Percentiles rank a stretch among this genome's conserved stretches.
These are phyloP conservation scores for Rhododendron simsii DNA, from an alignment of 148 eudicot genomes.

Conservation along the genomic window DNA sequence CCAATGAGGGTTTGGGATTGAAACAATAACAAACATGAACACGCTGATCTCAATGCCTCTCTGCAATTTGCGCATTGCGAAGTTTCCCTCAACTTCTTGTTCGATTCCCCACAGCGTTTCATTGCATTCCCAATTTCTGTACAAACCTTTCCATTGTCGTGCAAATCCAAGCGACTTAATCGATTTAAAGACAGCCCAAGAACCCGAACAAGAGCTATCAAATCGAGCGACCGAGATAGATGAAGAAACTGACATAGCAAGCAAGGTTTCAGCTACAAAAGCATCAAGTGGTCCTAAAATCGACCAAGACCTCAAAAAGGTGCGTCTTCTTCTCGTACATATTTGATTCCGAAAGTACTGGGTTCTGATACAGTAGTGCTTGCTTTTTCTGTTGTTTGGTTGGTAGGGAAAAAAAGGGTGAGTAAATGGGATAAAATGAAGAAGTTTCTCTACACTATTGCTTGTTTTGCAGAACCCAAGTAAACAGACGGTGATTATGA, in stretches of 20 bases:
- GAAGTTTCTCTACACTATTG: too few relatives aligned
- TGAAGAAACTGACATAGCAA: neutral
- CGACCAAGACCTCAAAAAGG: conserved; percentile 73
- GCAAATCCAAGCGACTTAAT: conserved; percentile 5
- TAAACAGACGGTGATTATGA: too few relatives aligned
- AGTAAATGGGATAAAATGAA: too few relatives aligned
- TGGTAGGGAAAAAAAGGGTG: too few relatives aligned
- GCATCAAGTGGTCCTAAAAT: conserved; percentile 24
- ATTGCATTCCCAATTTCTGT: neutral
- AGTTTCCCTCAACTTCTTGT: neutral
- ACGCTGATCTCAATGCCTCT: neutral
- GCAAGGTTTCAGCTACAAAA: neutral
- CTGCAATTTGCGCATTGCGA: neutral
- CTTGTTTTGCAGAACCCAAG: too few relatives aligned
- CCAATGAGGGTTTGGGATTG: neutral
- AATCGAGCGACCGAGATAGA: neutral
- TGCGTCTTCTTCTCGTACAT: neutral
- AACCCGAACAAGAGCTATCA: neutral
- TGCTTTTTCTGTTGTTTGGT: neutral
- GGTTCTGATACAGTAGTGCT: neutral
- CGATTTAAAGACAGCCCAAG: neutral
- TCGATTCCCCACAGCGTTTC: neutral
- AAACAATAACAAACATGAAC: neutral
- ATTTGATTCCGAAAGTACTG: neutral
- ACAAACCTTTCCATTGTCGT: neutral